Evolutionary conservation across 805 yeast genomes (phyloP), one percentile per base, ranked within the genome.

Genomic region (Starmera dryadoides): DNA sequence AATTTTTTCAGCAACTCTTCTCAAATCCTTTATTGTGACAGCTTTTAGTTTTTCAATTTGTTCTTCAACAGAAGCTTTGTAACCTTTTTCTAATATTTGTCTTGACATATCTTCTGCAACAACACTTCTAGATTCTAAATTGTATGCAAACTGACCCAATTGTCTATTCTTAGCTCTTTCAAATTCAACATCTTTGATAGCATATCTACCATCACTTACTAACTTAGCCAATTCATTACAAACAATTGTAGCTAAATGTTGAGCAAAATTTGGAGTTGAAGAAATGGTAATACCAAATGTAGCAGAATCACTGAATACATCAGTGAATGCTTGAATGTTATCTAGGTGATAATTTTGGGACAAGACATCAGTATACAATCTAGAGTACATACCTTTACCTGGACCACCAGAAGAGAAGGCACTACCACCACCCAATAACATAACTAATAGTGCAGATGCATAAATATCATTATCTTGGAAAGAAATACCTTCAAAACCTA

Each of bases 321-420:
- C 95, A 60, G 88, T 87, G 65, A 89, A 88, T 7, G 94, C 76
- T 52, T 79, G 69, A 59, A 96, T 87, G 52, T 84, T 81, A 56
- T 93, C 98, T 37, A 93, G 79, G 58, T 83, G 89, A 30, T 94
- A 95, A 57, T 84, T 86, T 58, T 83, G 93, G 62, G 91, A 91
- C 56, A 93, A 69, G 3, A 93, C 95, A 50, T 88, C 78, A 0
- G 96, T 86, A 66, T 88, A 93, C 19, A 94, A 75, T 42, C 98
- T 73, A 4, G 96, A 86, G 59, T 88, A 93, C 98, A 93, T 89
- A 4, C 98, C 98, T 62, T 93, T 93, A 39, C 98, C 98, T 15
- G 98, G 98, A 0, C 98, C 98, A 48, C 98, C 98, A 9, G 98
- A 98, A 16, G 94, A 81, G 56, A 93, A 93, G 2, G 98, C 88